Evolutionary conservation across 495 filamentous ascomycete genomes (phyloP), one percentile per base, ranked within the genome.

Genomic region (Trichoderma orchidacearum): DNA sequence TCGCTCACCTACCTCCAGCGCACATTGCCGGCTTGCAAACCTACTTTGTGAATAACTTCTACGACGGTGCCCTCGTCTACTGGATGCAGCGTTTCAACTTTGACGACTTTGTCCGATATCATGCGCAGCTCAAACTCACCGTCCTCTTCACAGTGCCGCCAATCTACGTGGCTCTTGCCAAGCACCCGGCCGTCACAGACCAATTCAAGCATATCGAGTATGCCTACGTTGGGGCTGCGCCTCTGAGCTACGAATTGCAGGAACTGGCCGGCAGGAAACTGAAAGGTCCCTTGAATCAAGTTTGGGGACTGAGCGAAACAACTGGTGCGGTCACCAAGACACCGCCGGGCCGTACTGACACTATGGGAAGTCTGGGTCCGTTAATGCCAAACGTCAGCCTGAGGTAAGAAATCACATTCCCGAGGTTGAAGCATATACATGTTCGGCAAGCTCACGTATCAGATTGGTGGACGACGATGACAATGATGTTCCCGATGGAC

Each of bases 271-370:
- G 41, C 51, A 62, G 54, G 38, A 69, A 66, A 51, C 28, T 77
- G 55, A 59, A 69, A 8, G 59, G 57, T 62, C 59, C 75, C 66
- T 53, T 59, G n/a, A 36, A 73, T 18, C 87, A 90, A 63, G 84
- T 83, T 0, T 90, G 85, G 82, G 87, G 87, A 0, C 78, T 89
- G 72, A 88, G 84, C 23, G 85, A 88, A 76, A 74, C 72, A 23
- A 64, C 65, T 15, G 69, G 69, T 11, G 53, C 45, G 1, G 61
- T 67, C 30, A 72, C 67, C 0, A 8, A 56, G 2, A 58, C 63
- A 15, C 62, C 64, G 3, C n/a, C 53, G 1, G 41, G 21, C 6
- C 25, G 27, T 11, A 34, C 57, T 9, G 66, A 67, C 30, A 50
- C 50, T 34, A 66, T 60, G 41, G 66, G 66, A 8, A 67, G 62